Evolutionary conservation across 2,329 filamentous ascomycete genomes (phyloP), one percentile per base, ranked within the genome.

Genomic region (Pezicula radicicola): DNA sequence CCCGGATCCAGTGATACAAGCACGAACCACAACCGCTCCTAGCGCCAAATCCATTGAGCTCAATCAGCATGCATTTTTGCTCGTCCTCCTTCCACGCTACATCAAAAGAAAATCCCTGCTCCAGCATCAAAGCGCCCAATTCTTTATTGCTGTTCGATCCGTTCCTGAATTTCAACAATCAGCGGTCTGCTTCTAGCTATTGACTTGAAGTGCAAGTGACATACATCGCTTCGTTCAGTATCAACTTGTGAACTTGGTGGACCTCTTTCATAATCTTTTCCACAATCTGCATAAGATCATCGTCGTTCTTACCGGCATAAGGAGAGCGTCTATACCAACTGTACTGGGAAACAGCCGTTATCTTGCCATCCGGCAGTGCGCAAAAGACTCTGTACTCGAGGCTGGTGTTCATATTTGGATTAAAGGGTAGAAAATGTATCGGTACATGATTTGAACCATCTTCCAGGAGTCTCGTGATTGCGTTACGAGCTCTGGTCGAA

Each of bases 311-410:
- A 6, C 53, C 7, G 3, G 53, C 50, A 49, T 69, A 66, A 12
- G 53, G 44, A 66, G 68, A 74, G 2, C 61, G 63, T 43, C 62
- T 61, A 50, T 72, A 65, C 71, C 72, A 77, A 44, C 61, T 55
- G 50, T 73, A 74, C 57, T 75, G 72, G 43, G 69, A 73, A 35
- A 73, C 68, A 8, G 60, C 71, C 1, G 68, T 64, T n/a, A 75
- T 66, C 15, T 51, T 55, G 6, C 58, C 50, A 8, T 48, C 56
- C 1, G 56, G 60, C 1, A 73, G 71, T 3, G 67, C 63, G 49
- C 74, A 77, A 57, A 75, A 76, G 3, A 73, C 70, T 12, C 74
- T 67, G 55, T 74, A 77, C 56, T 77, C 72, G 2, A 60, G 58
- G 7, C 58, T 65, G 0, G 63, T 62, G 43, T 61, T 56, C 67